Evolutionary conservation across 1,139 yeast genomes (phyloP).

Genomic region (Yamadazyma kanchanaburiensis): DNA sequence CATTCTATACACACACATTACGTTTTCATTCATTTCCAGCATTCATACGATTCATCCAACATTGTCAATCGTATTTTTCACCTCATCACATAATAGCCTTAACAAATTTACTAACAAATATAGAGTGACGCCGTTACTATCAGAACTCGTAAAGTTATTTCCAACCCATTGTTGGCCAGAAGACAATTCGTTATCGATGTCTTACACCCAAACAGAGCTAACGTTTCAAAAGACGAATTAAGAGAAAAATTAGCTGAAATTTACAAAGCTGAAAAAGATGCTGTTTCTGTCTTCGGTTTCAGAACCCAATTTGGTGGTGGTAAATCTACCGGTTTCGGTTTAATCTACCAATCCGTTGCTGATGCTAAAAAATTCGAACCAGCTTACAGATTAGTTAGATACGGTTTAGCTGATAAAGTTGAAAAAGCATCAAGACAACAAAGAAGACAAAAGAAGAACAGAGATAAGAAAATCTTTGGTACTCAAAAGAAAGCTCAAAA

Average conservation of each 20-base stretch:
- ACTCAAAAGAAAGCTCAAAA: conserved; percentile 95
- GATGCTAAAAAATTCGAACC: conserved; percentile 99
- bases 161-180: conserved; percentile 99
- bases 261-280: conserved; percentile 98
- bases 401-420: conserved; percentile 93
- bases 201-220: conserved; percentile 99
- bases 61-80: too few species aligned
- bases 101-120: conserved; percentile 39
- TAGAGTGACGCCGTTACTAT: conserved; percentile 99
- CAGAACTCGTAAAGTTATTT: conserved; percentile 99
- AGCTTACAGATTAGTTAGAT: conserved; percentile 98
- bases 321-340: conserved; percentile 98
- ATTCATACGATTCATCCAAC: too few species aligned
- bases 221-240: conserved; percentile 98
- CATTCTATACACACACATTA: too few species aligned
- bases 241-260: conserved; percentile 95
- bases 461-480: conserved; percentile 98
- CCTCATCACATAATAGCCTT: too few species aligned
- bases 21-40: too few species aligned
- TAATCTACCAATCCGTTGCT: conserved; percentile 96
- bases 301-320: conserved; percentile 99
- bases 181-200: conserved; percentile 99
- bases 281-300: conserved; percentile 98
- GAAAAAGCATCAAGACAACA: conserved; percentile 99
- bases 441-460: conserved; percentile 99